Base-by-base conservation (phyloP, 1,284 basidiomycete genomes). In the Ceratobasidium sp. region DNA sequence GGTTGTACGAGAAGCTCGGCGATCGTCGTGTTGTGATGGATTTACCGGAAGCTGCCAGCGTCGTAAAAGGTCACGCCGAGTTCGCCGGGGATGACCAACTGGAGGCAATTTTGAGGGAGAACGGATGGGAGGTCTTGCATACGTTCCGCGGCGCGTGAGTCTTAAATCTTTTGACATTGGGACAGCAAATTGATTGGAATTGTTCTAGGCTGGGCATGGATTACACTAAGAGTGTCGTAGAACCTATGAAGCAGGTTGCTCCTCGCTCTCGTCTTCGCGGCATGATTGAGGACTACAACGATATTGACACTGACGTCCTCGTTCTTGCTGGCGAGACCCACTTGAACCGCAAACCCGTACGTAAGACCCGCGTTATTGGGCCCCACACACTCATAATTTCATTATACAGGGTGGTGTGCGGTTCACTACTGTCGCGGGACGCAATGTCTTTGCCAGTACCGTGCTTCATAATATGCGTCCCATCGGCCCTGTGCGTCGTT, bases 301-400 rank as follows among this genome's bases (percentile, higher is more conserved):
- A 78, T n/a, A 75, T 84, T 62, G 77, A 80, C 1, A 78, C 79
- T 1, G 82, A 83, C 2, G 83, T 87, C 50, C 79, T 87, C 29
- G 60, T 84, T 9, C 77, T 87, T 63, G 81, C 80, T 7, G 86
- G 87, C 33, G 85, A 87, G 73, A 75, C 83, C 1, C 86, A 86
- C 73, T 50, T 77, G 14, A 62, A 75, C 45, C 83, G 86, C 48
- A 87, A 86, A 78, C 84, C 86, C 1, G 84, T 85, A 75, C 66
- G 83, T 79, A 29, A 72, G 6, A 24, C 11, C 47, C 48, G 33
- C 44, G 22, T n/a, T 19, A 9, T 14, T n/a, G 5, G 45, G 27
- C n/a, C 27, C 9, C 50, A 27, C 22, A 48, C 33, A 60, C 67
- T 72, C 14, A 72, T 33, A 17, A 51, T 22, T 50, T 5, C 19